A percentile compares a stretch with the other conserved stretches of the same genome.
Evolutionary conservation across 1,284 basidiomycete species (phyloP).

Genomic region (Vanrija sp.): DNA sequence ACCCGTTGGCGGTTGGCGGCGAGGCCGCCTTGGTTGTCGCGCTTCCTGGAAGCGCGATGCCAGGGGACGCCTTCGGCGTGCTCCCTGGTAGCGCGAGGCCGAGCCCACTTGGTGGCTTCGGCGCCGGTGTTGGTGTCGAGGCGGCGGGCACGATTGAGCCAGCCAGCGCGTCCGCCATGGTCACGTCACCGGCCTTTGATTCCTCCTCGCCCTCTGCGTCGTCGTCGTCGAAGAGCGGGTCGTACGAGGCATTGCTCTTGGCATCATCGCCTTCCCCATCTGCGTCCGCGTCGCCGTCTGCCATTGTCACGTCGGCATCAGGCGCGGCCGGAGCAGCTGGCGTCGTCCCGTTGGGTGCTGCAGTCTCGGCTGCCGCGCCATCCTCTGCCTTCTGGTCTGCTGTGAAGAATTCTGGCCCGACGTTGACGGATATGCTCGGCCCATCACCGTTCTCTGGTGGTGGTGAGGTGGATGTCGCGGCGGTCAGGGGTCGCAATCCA

Average conservation of each 20-base stretch:
- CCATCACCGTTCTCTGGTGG: slow-evolving; percentile 47
- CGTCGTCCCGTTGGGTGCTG: background rate
- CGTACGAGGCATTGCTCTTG: slow-evolving; percentile 22
- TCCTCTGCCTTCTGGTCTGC: slow-evolving; percentile 11
- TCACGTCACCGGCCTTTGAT: background rate
- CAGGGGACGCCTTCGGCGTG: background rate
- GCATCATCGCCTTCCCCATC: slow-evolving; percentile 14
- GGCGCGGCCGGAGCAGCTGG: background rate
- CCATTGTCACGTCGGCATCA: slow-evolving; percentile 17
- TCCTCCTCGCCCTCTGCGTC: slow-evolving; percentile 37
- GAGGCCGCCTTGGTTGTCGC: background rate
- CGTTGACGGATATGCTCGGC: slow-evolving; percentile 23
- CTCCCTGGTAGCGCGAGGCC: slow-evolving; percentile 8
- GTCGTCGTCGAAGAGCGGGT: slow-evolving; percentile 41
- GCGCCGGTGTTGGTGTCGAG: background rate
- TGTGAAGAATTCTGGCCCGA: slow-evolving; percentile 37
- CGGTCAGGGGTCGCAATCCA: slow-evolving; percentile 62
- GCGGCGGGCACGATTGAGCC: too few relatives aligned
- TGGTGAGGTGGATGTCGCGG: slow-evolving; percentile 12
- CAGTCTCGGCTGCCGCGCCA: background rate
- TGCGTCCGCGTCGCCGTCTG: slow-evolving; percentile 8
- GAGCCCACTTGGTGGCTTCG: background rate
- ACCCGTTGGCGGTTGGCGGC: background rate
- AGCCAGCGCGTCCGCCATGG: background rate
- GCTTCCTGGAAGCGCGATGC: too few relatives aligned